Evolutionary conservation across 2,329 filamentous ascomycete species (phyloP), one percentile per base, ranked within the genome.

Genomic region (Neopestalotiopsis sp.): DNA sequence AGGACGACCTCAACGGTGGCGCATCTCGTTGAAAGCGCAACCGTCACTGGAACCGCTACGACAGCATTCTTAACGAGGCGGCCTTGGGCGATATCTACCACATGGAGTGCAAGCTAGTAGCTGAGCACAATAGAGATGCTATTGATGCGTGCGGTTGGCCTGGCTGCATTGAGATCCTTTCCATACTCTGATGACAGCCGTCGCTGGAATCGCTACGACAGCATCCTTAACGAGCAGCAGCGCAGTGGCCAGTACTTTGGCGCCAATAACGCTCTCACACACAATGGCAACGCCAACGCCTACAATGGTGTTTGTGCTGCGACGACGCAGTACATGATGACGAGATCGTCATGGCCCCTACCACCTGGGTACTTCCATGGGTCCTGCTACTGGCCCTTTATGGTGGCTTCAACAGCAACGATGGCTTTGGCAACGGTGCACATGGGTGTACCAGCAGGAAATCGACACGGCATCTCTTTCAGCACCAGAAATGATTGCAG

Each of bases 71-170:
- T 24, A 24, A 24, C n/a, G 10, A 9, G 20, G 14, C 14, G 1
- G 68, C 68, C n/a, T 30, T 70, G 14, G 17, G 45, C 17, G 61
- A 57, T 4, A 32, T 61, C 12, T 13, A 40, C 3, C 61, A 59
- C 20, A 14, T 58, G 2, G 66, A 49, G 2, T 65, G 68, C 20
- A 56, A 40, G 40, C 61, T 70, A 4, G 24, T 24, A 24, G 24
- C 24, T 24, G 24, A 24, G 24, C 24, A 24, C 2, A 24, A 24
- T 24, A 2, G 1, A 24, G 24, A 2, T 1, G 24, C 24, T 2
- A 24, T 24, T 1, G 24, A 24, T 24, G 24, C 24, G 24, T 24
- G 24, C 24, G 24, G 24, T 24, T 24, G 24, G 24, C 24, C 24
- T 24, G 24, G 24, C 24, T 24, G 24, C 24, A 24, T 24, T 24